These are phyloP conservation scores for Gossypioides kirkii DNA, from an alignment of 345 rosid genomes.

Conservation along the genomic window DNA sequence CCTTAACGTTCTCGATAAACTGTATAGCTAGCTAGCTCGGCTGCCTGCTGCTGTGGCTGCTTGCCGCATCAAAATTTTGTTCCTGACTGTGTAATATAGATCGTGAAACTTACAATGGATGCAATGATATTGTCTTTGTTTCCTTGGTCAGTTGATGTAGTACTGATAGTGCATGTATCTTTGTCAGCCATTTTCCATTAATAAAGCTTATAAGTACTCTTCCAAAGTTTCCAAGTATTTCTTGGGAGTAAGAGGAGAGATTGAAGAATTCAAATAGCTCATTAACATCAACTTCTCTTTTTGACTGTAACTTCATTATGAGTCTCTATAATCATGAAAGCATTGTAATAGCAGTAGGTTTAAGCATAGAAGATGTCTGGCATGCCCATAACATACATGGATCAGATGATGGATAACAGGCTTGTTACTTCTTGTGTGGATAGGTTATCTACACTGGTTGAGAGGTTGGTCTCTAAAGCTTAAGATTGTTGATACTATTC, in stretches of 20 bases:
- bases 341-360: not conserved
- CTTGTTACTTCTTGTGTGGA: too few relatives aligned
- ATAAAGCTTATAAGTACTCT: not conserved
- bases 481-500: too few relatives aligned
- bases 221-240: not conserved
- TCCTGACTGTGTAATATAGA: not conserved
- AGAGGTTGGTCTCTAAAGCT: too few relatives aligned
- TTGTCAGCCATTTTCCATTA: not conserved
- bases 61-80: not conserved
- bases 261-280: not conserved
- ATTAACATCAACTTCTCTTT: not conserved
- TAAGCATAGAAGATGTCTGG: not conserved
- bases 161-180: not conserved
- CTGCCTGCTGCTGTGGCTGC: not conserved
- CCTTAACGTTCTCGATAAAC: not conserved
- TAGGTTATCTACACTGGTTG: too few relatives aligned
- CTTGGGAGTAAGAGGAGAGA: not conserved
- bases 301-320: not conserved
- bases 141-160: not conserved
- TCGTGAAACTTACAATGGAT: not conserved
- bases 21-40: conserved; percentile 2
- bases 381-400: not conserved
- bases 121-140: not conserved
- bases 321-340: not conserved
- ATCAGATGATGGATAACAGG: not conserved